Conservation (phyloP, 2,329 filamentous ascomycete species). For the Neobulgaria alba region DNA sequence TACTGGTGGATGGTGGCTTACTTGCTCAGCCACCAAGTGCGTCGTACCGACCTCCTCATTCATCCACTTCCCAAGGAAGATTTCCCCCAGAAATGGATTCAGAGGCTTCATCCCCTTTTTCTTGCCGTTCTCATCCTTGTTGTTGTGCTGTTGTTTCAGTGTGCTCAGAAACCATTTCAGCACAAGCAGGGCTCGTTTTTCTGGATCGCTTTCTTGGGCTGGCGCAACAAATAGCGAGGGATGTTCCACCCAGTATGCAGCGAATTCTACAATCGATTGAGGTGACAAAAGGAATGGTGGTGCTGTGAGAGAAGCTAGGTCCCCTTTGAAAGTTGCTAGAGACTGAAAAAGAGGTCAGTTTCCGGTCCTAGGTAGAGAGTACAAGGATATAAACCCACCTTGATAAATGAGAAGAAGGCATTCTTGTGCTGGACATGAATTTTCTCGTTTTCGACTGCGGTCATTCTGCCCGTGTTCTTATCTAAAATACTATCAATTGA, state of each 20-base stretch:
- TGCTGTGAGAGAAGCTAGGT: slow-evolving; percentile 70
- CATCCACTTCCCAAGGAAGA: slow-evolving; percentile 86
- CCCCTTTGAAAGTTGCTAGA: slow-evolving; percentile 74
- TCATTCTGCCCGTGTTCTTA: no score
- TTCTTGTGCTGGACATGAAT: slow-evolving; percentile 20
- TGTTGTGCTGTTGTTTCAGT: slow-evolving; percentile 73
- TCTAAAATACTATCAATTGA: no score
- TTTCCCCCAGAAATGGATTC: slow-evolving; percentile 89
- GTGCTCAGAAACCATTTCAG: slow-evolving; percentile 94
- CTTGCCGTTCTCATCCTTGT: slow-evolving; percentile 55
- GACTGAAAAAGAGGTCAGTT: no score
- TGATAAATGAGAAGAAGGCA: slow-evolving; percentile 26
- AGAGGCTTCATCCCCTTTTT: slow-evolving; percentile 92
- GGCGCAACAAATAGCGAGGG: slow-evolving; percentile 73
- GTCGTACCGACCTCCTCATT: slow-evolving; percentile 68
- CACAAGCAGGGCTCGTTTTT: slow-evolving; percentile 77
- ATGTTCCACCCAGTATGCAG: slow-evolving; percentile 74
- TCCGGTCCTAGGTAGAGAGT: neutral
- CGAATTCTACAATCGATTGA: slow-evolving; percentile 72
- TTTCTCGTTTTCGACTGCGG: slow-evolving; percentile 15
- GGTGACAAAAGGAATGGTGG: slow-evolving; percentile 78
- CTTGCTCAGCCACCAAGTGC: slow-evolving; percentile 84
- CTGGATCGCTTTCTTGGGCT: slow-evolving; percentile 66
- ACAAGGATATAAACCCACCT: slow-evolving; percentile 14
- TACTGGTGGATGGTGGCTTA: slow-evolving; percentile 86